Evolutionary conservation across 805 yeast genomes (phyloP), one percentile per base, ranked within the genome.

Genomic region (Candida broadrunensis): DNA sequence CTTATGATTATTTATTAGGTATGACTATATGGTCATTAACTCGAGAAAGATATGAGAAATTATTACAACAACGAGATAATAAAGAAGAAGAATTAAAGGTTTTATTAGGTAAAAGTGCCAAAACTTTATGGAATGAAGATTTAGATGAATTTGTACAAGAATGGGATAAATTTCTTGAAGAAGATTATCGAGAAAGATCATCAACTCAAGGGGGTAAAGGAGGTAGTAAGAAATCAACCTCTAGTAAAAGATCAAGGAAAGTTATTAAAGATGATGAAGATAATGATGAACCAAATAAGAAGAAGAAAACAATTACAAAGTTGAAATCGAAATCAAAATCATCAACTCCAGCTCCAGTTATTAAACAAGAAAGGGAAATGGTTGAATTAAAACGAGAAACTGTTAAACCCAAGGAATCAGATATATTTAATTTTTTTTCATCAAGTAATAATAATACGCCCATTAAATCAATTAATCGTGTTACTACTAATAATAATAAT

Each of bases 1-100:
- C 83, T 5, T 91, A 80, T 61, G 98, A 93, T 55, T 93, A 93
- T 52, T 72, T 93, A 47, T 72, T 93, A 39, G 95, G 93, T 39
- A 86, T 93, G 96, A 79, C 89, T 26, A 82, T 93, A 48, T 88
- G 97, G 93, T 85, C 97, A 29, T 77, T 93, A 56, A 91, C 99
- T 0, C 75, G 74, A 43, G 99, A 93, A 64, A 78, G 93, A 52
- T 93, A 90, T 57, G 90, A 88, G 54, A 82, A 78, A 50, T 69
- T 93, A 49, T 67, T 89, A 52, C 73, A 74, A 39, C 95, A 90
- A 58, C 76, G 80, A 45, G 87, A 80, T 42, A 83, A 70, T 19
- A 84, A 82, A 54, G 91, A 88, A 57, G 69, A 61, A 11, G 95
- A 87, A 56, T 73, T 91, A 51, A 83, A 79, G 34, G 58, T 55